Base-by-base conservation (phyloP, 352 stramenopile species). In the Aphanomyces stellatus region DNA sequence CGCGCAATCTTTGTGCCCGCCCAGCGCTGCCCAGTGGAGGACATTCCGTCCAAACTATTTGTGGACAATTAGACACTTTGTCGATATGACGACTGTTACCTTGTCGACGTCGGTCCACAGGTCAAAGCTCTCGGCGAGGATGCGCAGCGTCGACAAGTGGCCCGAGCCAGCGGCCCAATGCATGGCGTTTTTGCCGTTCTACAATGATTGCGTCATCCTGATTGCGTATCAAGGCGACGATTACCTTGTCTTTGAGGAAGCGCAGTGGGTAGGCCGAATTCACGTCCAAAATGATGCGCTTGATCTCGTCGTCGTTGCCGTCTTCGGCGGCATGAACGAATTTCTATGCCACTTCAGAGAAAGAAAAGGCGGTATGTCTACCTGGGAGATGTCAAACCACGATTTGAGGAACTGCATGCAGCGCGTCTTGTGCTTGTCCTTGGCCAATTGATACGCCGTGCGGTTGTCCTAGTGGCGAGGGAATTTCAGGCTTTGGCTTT, bases 171-270 rank as follows among this genome's bases (percentile, higher is more conserved):
- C 83, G 17, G 85, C 85, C 82, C 84, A 94, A 53, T 94, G 85
- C 80, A 94, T 86, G 17, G 85, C 85, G 48, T 94, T 94, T 62
- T 94, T 94, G 53, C 85, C 85, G 56, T 94, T 92, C 85, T 93
- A 48, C 42, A 51, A 27, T n/a, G 34, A 69, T 42, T 42, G 10
- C 15, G 3, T 25, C 19, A 57, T 64, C 2, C 17, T 37, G 19
- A 4, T 34, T 57, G 6, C 7, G 30, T 4, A 57, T 34, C 22
- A 24, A 57, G 11, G 19, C 11, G 6, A 19, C 19, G 35, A n/a
- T 35, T 65, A 94, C 86, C 81, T 93, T 95, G 70, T 95, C 85
- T 3, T 83, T 82, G 73, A 92, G 84, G 70, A 79, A 91, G 15
- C 83, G 81, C 48, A 95, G 70, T 42, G 82, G 85, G 53, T 90